Percentiles rank a stretch among this genome's conserved stretches.
Conservation (phyloP, 1,139 yeast species). For the Zhuliangozyma blackwelliae region DNA sequence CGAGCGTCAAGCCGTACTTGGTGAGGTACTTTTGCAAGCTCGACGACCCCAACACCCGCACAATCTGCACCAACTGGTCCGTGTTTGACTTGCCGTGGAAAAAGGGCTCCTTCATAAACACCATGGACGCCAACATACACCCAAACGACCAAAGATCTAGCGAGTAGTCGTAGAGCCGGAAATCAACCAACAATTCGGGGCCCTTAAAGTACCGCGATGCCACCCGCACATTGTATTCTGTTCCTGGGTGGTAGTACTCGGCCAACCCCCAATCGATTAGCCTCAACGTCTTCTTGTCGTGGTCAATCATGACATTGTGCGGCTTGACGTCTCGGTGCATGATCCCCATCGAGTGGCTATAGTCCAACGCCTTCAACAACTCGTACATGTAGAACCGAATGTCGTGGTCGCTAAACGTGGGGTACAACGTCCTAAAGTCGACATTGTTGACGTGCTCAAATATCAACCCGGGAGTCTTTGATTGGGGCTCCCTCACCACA, state of each 20-base stretch:
- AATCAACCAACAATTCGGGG: slow-evolving; percentile 92
- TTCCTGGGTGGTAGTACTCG: slow-evolving; percentile 93
- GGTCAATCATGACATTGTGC: slow-evolving; percentile 98
- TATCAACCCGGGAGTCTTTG: slow-evolving; percentile 89
- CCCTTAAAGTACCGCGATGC: slow-evolving; percentile 98
- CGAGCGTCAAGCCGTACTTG: slow-evolving; percentile 73
- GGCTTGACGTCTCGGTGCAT: slow-evolving; percentile 99
- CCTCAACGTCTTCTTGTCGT: slow-evolving; percentile 62
- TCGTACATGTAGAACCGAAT: slow-evolving; percentile 87
- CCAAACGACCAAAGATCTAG: slow-evolving; percentile 97
- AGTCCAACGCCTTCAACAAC: slow-evolving; percentile 84
- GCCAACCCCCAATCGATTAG: slow-evolving; percentile 99
- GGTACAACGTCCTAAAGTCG: slow-evolving; percentile 86
- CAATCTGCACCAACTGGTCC: slow-evolving; percentile 93
- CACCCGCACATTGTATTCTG: slow-evolving; percentile 93
- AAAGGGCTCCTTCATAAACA: slow-evolving; percentile 93
- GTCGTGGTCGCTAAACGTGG: slow-evolving; percentile 81
- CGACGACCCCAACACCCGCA: slow-evolving; percentile 87
- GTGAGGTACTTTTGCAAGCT: slow-evolving; percentile 68
- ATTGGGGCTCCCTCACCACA: slow-evolving; percentile 83
- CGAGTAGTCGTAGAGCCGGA: slow-evolving; percentile 90
- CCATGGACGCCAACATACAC: slow-evolving; percentile 96
- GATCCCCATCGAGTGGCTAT: slow-evolving; percentile 94
- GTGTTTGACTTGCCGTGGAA: slow-evolving; percentile 96
- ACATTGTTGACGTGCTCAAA: slow-evolving; percentile 89